Percentiles rank a stretch among this genome's conserved stretches.
These are phyloP conservation scores for Yamadazyma pseudoaaseri DNA, from an alignment of 1,139 yeast genomes.

Conservation along the genomic window DNA sequence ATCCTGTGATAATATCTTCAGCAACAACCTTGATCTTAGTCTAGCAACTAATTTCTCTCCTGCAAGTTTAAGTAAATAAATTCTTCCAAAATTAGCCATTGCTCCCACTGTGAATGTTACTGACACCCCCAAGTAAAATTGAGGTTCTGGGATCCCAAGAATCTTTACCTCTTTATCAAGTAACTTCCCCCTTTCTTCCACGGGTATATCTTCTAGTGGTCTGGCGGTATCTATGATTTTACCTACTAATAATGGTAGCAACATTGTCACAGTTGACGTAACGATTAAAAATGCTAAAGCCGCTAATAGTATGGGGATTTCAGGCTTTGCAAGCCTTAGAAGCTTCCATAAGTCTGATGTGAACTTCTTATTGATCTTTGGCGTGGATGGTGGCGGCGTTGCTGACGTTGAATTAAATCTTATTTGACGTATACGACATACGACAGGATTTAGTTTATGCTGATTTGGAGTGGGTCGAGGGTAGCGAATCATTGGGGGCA, in stretches of 20 bases:
- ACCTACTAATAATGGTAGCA: conserved; percentile 82
- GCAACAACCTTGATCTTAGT: conserved; percentile 72
- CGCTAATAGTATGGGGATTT: conserved; percentile 26
- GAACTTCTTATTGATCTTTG: conserved; percentile 6
- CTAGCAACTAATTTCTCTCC: conserved; percentile 89
- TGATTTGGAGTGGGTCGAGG: too few relatives aligned
- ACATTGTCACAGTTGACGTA: conserved; percentile 51
- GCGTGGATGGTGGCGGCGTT: background rate
- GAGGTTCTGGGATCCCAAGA: conserved; percentile 32
- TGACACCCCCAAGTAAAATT: conserved; percentile 34
- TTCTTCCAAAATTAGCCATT: conserved; percentile 75
- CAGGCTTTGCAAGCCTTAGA: conserved; percentile 39
- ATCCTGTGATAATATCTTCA: conserved; percentile 78
- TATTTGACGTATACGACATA: background rate
- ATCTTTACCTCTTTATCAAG: conserved; percentile 36
- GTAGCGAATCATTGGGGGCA: too few relatives aligned
- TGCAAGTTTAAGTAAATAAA: conserved; percentile 66
- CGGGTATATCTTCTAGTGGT: conserved; percentile 16
- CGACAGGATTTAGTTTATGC: too few relatives aligned
- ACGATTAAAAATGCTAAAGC: conserved; percentile 68
- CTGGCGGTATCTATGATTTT: conserved; percentile 48
- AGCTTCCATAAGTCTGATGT: conserved; percentile 26
- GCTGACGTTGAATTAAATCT: background rate
- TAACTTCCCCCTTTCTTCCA: conserved; percentile 16
- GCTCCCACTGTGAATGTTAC: conserved; percentile 69